phyloP scores from a whole-genome alignment of 805 yeast genomes.

The Pichia nakasei region DNA sequence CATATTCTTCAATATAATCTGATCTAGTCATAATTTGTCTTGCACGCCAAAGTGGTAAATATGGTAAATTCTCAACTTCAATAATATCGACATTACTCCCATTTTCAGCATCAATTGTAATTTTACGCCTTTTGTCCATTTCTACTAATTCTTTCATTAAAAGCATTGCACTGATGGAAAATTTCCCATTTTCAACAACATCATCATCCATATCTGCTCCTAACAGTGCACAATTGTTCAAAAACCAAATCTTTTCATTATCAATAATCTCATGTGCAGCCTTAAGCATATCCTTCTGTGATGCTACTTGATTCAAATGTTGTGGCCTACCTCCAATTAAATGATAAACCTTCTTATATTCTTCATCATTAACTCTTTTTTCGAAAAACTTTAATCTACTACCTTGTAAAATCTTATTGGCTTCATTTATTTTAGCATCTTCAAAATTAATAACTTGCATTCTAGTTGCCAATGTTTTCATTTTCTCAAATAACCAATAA shows the following conservation, averaged over 20 bases:
- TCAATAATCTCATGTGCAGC: conserved; percentile 70
- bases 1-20: conserved; percentile 69
- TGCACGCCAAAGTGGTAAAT: conserved; percentile 75
- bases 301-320: conserved; percentile 63
- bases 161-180: conserved; percentile 64
- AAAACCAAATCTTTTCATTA: conserved; percentile 76
- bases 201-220: conserved; percentile 83
- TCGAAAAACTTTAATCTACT: conserved; percentile 39
- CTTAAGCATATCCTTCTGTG: conserved; percentile 43
- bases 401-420: conserved; percentile 44
- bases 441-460: conserved; percentile 63
- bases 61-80: conserved; percentile 39
- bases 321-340: conserved; percentile 81
- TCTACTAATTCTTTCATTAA: conserved; percentile 62
- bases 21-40: conserved; percentile 80
- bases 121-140: conserved; percentile 38
- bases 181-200: conserved; percentile 78
- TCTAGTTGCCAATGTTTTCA: conserved; percentile 63
- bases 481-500: conserved; percentile 77
- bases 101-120: conserved; percentile 17
- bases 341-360: conserved; percentile 40
- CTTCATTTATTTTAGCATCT: conserved; percentile 48
- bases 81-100: background rate
- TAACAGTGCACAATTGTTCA: conserved; percentile 71
- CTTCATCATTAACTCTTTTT: conserved; percentile 29